phyloP scores from a whole-genome alignment of 2,329 filamentous ascomycete species.

The Cladophialophora carrionii region DNA sequence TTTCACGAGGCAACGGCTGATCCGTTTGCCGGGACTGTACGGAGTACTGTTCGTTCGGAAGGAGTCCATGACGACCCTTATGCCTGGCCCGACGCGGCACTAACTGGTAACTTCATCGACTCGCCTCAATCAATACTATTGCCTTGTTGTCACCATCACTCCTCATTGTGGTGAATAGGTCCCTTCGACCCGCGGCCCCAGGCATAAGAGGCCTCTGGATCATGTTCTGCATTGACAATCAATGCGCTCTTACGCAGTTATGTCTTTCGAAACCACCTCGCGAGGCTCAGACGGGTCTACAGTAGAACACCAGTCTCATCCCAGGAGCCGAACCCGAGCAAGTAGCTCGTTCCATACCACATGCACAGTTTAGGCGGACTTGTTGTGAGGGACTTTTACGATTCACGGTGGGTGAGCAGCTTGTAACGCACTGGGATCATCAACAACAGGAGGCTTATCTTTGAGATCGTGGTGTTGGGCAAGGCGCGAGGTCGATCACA shows the following conservation, averaged over 20 bases:
- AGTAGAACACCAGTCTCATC: neutral
- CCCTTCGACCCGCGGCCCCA: conserved; percentile 46
- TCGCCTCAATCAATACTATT: conserved; percentile 47
- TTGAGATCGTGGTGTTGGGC: no score
- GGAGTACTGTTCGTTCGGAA: conserved; percentile 18
- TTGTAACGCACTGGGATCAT: no score
- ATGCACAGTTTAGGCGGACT: no score
- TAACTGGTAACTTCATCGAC: conserved; percentile 38
- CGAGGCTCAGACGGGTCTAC: no score
- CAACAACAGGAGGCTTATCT: no score
- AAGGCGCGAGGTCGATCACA: no score
- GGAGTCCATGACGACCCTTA: conserved; percentile 13
- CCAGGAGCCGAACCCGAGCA: neutral
- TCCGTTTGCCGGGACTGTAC: conserved; percentile 16
- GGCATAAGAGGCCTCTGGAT: conserved; percentile 48
- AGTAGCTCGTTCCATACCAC: no score
- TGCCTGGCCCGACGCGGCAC: neutral
- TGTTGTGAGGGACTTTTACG: no score
- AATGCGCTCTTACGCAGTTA: conserved; percentile 44
- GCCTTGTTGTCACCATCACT: conserved; percentile 34
- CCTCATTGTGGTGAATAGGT: conserved; percentile 38
- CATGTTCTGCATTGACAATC: conserved; percentile 47
- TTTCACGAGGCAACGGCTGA: conserved; percentile 13
- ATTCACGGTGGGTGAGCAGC: no score
- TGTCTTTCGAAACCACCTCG: conserved; percentile 43